Evolutionary conservation across 768 basidiomycete genomes (phyloP).

Genomic region (Agaricus bisporus): DNA sequence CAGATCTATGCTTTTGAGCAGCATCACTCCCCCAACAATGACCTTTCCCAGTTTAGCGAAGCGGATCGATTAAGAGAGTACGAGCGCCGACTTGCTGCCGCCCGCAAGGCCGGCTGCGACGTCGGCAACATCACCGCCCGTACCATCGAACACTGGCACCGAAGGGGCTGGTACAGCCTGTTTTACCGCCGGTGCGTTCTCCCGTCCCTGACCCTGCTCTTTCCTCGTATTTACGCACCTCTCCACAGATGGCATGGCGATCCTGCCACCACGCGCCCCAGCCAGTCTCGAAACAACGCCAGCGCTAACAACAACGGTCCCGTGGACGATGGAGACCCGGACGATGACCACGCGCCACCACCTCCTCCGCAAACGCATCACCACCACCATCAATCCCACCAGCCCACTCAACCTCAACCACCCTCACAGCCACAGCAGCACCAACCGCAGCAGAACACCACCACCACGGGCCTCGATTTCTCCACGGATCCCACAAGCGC

Average conservation of each 20-base stretch:
- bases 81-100: slow-evolving; percentile 62
- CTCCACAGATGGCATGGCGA: slow-evolving; percentile 59
- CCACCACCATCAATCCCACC: slow-evolving; percentile 6
- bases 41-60: slow-evolving; percentile 41
- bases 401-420: slow-evolving; percentile 10
- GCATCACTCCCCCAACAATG: slow-evolving; percentile 28
- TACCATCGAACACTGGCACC: slow-evolving; percentile 76
- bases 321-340: slow-evolving; percentile 37
- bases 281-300: slow-evolving; percentile 29
- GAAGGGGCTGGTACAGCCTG: slow-evolving; percentile 68
- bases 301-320: slow-evolving; percentile 19
- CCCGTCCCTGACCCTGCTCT: neutral
- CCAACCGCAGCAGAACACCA: slow-evolving; percentile 14
- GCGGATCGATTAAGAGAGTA: slow-evolving; percentile 65
- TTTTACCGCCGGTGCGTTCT: slow-evolving; percentile 56
- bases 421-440: slow-evolving; percentile 1
- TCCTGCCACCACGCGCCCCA: slow-evolving; percentile 49
- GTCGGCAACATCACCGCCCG: slow-evolving; percentile 70
- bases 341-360: slow-evolving; percentile 40
- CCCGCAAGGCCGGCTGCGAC: slow-evolving; percentile 60
- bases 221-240: slow-evolving; percentile 8
- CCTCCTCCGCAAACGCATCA: slow-evolving; percentile 21
- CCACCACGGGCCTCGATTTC: slow-evolving; percentile 26
- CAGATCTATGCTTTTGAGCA: slow-evolving; percentile 72
- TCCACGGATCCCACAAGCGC: slow-evolving; percentile 21